A percentile compares a stretch with the other conserved stretches of the same genome.
Conservation (phyloP, 2,329 filamentous ascomycete species). For the Teratosphaeria viscida region DNA sequence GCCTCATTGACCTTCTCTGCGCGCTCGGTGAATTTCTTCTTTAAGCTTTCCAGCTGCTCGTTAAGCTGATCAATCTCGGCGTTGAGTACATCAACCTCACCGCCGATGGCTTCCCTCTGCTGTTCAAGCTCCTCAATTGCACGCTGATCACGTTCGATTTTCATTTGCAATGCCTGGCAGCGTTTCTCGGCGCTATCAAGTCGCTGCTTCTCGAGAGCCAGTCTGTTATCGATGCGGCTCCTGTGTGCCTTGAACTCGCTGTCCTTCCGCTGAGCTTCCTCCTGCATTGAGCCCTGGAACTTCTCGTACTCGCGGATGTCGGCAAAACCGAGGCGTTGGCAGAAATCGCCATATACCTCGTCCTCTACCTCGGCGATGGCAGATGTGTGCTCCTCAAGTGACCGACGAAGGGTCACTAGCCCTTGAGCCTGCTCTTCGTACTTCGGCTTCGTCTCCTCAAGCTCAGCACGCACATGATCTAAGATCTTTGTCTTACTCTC, state of each 20-base stretch:
- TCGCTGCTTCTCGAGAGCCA: slow-evolving; percentile 58
- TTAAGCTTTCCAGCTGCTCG: slow-evolving; percentile 59
- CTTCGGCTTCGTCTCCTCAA: slow-evolving; percentile 68
- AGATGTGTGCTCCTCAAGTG: slow-evolving; percentile 46
- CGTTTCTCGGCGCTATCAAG: slow-evolving; percentile 60
- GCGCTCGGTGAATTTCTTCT: slow-evolving; percentile 56
- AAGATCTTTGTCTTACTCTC: slow-evolving; percentile 75
- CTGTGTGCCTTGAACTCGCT: slow-evolving; percentile 76
- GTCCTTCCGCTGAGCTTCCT: slow-evolving; percentile 79
- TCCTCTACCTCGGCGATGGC: slow-evolving; percentile 78
- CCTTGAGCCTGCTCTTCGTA: slow-evolving; percentile 60
- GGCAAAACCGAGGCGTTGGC: slow-evolving; percentile 71
- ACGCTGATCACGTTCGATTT: slow-evolving; percentile 54
- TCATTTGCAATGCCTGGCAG: slow-evolving; percentile 56
- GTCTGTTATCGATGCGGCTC: slow-evolving; percentile 49
- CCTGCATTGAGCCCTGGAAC: slow-evolving; percentile 83
- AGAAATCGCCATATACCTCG: slow-evolving; percentile 76
- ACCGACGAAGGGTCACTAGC: slow-evolving; percentile 51
- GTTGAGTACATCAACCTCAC: slow-evolving; percentile 59
- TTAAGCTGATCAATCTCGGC: slow-evolving; percentile 68
- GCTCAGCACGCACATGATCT: slow-evolving; percentile 59
- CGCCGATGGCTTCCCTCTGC: slow-evolving; percentile 65
- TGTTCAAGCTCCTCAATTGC: slow-evolving; percentile 60
- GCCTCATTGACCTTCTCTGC: slow-evolving; percentile 68
- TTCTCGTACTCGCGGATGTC: slow-evolving; percentile 90